Evolutionary conservation across 192 early-diverging fungal species (phyloP), one percentile per base, ranked within the genome.

Genomic region (Backusella mclennaniae): DNA sequence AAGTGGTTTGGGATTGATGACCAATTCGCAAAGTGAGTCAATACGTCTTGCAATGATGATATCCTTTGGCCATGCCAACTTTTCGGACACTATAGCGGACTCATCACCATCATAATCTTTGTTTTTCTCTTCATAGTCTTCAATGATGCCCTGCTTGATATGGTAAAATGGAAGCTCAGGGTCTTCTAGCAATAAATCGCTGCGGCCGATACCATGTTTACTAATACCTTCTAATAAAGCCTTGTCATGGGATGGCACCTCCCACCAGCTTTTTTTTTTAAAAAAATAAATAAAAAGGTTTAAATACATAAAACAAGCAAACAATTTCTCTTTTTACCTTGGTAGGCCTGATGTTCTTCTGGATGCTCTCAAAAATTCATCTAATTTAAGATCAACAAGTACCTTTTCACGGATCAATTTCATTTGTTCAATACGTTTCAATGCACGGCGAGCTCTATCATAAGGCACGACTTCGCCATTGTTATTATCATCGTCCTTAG

Each of bases 401-500:
- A 93, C 82, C 9, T 87, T 81, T 69, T 91, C 89, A 41, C 93
- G 80, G 9, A 94, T 85, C 38, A 78, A 86, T 42, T 87, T 89
- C 90, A 94, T 92, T 52, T 87, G 84, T 14, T 87, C 89, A 17
- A 94, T 84, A 35, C 92, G 83, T 69, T 92, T 93, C 31, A 93
- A 41, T 15, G 93, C 72, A 71, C 90, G 89, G 42, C 89, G 89
- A 12, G 93, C 92, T 66, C 88, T 90, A 42, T 93, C 93, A 56
- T 87, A 81, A 36, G 90, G 89, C 7, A 92, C 85, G 12, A 80
- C 76, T 79, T 90, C 90, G 12, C 81, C 79, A 53, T 79, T 75
- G 31, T 73, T 74, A 26, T 80, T 80, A 17, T 49, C 46, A 41
- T 85, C 82, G n/a, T 80, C 74, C 12, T 85, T 86, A 5, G 80